These are phyloP conservation scores for Cryptococcus sp. DNA, from an alignment of 1,284 basidiomycete species.

Conservation along the genomic window DNA sequence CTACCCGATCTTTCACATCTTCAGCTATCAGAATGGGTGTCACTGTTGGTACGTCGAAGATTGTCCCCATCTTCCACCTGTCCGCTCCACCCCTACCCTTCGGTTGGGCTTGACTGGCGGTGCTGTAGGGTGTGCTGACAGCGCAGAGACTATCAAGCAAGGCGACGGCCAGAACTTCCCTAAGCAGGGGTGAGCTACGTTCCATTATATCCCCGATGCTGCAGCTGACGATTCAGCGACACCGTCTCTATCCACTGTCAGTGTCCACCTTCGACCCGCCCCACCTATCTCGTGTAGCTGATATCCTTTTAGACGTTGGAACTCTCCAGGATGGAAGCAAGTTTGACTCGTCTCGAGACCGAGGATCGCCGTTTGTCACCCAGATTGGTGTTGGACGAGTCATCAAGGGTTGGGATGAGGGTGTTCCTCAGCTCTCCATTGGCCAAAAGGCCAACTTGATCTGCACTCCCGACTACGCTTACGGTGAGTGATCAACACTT, in stretches of 20 bases:
- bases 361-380: conserved; percentile 60
- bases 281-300: not conserved
- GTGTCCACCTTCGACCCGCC: conserved; percentile 5
- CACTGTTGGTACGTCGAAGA: conserved; percentile 31
- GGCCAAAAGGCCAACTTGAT: conserved; percentile 69
- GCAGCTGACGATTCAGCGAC: conserved; percentile 16
- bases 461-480: conserved; percentile 37
- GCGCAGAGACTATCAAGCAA: conserved; percentile 33
- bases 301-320: conserved; percentile 40
- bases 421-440: conserved; percentile 56
- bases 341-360: conserved; percentile 50
- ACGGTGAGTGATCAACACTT: conserved; percentile 16
- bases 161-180: conserved; percentile 48
- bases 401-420: conserved; percentile 75
- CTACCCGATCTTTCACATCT: conserved; percentile 28
- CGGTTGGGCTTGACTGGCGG: not conserved
- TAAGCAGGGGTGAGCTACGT: conserved; percentile 29
- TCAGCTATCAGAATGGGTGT: conserved; percentile 47
- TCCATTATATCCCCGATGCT: not conserved
- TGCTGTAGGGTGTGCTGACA: not conserved
- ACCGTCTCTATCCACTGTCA: conserved; percentile 46
- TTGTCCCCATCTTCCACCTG: not conserved
- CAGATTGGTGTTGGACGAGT: conserved; percentile 58
- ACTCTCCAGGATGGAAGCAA: conserved; percentile 47
- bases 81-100: not conserved